These are phyloP conservation scores for Globisporangium orthogonon DNA, from an alignment of 352 stramenopile species.

Conservation along the genomic window DNA sequence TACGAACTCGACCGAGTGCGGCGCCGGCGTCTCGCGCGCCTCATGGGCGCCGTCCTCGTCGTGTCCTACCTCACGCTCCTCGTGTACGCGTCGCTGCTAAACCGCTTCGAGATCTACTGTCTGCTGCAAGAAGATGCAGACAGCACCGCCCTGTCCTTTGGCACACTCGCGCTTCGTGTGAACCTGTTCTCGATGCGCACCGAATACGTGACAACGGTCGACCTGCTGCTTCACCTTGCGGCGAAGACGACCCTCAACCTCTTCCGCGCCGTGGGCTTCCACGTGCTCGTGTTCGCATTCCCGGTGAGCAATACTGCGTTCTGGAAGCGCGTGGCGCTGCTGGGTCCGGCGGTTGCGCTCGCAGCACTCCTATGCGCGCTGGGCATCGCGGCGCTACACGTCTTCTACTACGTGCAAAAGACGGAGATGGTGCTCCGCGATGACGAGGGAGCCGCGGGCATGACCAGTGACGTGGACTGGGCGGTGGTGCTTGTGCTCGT, in stretches of 20 bases:
- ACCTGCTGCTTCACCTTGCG: constrained; percentile 29
- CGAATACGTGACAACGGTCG: constrained; percentile 26
- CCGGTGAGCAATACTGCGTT: constrained; percentile 37
- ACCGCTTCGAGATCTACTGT: constrained; percentile 50
- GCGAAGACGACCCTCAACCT: constrained; percentile 59
- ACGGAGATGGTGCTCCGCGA: constrained; percentile 21
- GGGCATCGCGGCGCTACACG: constrained; percentile 30
- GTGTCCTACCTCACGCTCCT: constrained; percentile 46
- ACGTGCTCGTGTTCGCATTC: constrained; percentile 51
- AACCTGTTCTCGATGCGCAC: constrained; percentile 39
- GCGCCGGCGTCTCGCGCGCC: constrained; percentile 25
- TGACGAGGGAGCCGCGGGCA: constrained; percentile 15
- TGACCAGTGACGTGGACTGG: constrained; percentile 30
- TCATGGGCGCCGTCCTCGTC: constrained; percentile 32
- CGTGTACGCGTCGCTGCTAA: constrained; percentile 52
- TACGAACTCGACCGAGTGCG: constrained; percentile 49
- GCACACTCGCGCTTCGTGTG: constrained; percentile 26
- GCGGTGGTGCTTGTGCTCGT: constrained; percentile 28
- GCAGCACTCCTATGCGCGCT: constrained; percentile 38
- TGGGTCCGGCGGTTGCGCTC: constrained; percentile 31
- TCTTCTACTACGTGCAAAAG: constrained; percentile 57
- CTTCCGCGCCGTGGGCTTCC: constrained; percentile 42
- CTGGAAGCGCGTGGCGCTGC: constrained; percentile 26
- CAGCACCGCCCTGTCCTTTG: constrained; percentile 22
- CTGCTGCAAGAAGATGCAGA: constrained; percentile 18